Evolutionary conservation across 257 asterid species (phyloP).

Genomic region (Phtheirospermum japonicum): DNA sequence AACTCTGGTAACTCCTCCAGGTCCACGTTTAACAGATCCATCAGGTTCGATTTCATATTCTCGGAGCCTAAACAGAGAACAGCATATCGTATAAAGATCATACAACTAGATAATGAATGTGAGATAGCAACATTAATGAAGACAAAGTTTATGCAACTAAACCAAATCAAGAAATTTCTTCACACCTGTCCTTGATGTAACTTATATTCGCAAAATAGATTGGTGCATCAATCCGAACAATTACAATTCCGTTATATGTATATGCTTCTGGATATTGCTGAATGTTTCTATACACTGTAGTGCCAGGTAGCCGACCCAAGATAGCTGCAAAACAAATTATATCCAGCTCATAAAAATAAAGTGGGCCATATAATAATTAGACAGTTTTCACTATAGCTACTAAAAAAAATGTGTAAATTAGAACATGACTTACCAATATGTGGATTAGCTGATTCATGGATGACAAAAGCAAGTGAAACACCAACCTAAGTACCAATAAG

Average conservation of each 20-base stretch:
- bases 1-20: slow-evolving; percentile 76
- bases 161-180: slow-evolving; percentile 4
- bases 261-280: slow-evolving; percentile 97
- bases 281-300: slow-evolving; percentile 83
- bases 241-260: slow-evolving; percentile 90
- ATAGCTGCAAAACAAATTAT: slow-evolving; percentile 57
- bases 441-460: slow-evolving; percentile 99
- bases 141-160: slow-evolving; percentile 12
- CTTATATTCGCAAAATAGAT: slow-evolving; percentile 94
- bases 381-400: slow-evolving; percentile 1
- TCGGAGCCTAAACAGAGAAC: slow-evolving; percentile 63
- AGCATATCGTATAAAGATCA: slow-evolving; percentile 7
- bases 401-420: neutral
- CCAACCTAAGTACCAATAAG: slow-evolving; percentile 65
- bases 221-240: slow-evolving; percentile 95
- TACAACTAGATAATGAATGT: slow-evolving; percentile 6
- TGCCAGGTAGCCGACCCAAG: slow-evolving; percentile 97
- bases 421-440: slow-evolving; percentile 70
- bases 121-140: slow-evolving; percentile 4
- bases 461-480: slow-evolving; percentile 96
- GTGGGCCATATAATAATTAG: slow-evolving; percentile 15
- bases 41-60: slow-evolving; percentile 75
- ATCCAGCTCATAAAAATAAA: slow-evolving; percentile 16
- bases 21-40: slow-evolving; percentile 68
- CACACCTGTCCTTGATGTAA: slow-evolving; percentile 88